These are phyloP conservation scores for Alternaria infectoria DNA, from an alignment of 2,329 filamentous ascomycete species.

Conservation along the genomic window DNA sequence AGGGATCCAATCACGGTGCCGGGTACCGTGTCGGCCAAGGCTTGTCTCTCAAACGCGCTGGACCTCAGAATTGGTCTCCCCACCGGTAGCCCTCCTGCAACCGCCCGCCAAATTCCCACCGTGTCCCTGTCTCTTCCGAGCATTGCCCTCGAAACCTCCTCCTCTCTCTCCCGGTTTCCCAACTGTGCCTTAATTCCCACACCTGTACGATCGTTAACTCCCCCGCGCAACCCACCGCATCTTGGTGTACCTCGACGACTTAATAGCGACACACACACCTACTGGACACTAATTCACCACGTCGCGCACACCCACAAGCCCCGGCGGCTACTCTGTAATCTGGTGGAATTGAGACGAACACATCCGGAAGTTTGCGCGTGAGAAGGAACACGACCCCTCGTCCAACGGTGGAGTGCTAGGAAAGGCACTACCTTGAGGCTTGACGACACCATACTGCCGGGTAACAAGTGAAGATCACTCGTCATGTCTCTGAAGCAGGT, in stretches of 20 bases:
- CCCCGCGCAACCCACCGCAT: slow-evolving; percentile 6
- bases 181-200: slow-evolving; percentile 32
- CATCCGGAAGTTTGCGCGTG: slow-evolving; percentile 22
- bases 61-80: slow-evolving; percentile 47
- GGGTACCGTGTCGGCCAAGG: slow-evolving; percentile 39
- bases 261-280: slow-evolving; percentile 22
- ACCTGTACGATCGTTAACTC: slow-evolving; percentile 26
- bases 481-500: slow-evolving; percentile 60
- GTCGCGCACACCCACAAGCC: slow-evolving; percentile 26
- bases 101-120: slow-evolving; percentile 43
- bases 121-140: slow-evolving; percentile 38
- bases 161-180: slow-evolving; percentile 16
- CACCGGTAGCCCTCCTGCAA: slow-evolving; percentile 44
- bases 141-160: slow-evolving; percentile 37
- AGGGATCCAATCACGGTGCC: slow-evolving; percentile 37
- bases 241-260: slow-evolving; percentile 16
- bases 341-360: slow-evolving; percentile 16
- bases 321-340: slow-evolving; percentile 40
- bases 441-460: slow-evolving; percentile 51
- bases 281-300: slow-evolving; percentile 20
- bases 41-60: slow-evolving; percentile 42
- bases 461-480: slow-evolving; percentile 44
- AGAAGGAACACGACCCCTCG: slow-evolving; percentile 28
- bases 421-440: slow-evolving; percentile 33
- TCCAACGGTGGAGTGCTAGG: slow-evolving; percentile 35